phyloP scores from a whole-genome alignment of 768 basidiomycete species.

The Antrodiella citrinella region DNA sequence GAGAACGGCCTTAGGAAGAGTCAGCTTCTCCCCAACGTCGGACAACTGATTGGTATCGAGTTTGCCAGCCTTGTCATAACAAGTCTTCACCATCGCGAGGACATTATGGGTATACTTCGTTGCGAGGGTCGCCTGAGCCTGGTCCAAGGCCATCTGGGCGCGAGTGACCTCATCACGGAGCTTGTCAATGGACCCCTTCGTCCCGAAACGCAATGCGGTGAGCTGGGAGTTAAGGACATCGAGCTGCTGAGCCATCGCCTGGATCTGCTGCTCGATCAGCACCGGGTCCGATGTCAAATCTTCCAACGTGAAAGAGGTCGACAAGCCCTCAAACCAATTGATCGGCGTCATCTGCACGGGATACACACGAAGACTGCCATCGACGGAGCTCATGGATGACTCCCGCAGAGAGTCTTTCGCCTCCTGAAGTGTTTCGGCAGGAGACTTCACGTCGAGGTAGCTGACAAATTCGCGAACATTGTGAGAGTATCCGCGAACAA shows the following conservation, averaged over 20 bases:
- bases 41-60: neutral
- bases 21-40: neutral
- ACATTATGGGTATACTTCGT: conserved; percentile 16
- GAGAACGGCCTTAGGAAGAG: neutral
- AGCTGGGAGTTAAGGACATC: conserved; percentile 20
- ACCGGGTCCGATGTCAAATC: conserved; percentile 22
- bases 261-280: conserved; percentile 18
- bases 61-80: conserved; percentile 2
- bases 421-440: conserved; percentile 8
- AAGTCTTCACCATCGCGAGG: conserved; percentile 18
- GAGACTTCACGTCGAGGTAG: conserved; percentile 9
- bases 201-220: conserved; percentile 10
- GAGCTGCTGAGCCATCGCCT: conserved; percentile 17
- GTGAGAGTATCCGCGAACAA: conserved; percentile 23
- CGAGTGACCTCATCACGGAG: conserved; percentile 14
- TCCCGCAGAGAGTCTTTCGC: conserved; percentile 23
- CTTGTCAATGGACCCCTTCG: conserved; percentile 11
- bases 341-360: conserved; percentile 22
- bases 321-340: conserved; percentile 22
- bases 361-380: conserved; percentile 20
- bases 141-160: conserved; percentile 9
- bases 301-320: conserved; percentile 22
- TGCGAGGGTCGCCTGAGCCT: conserved; percentile 15
- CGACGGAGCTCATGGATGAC: conserved; percentile 20
- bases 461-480: conserved; percentile 21